Percentiles rank a stretch among this genome's conserved stretches.
These are phyloP conservation scores for Calonectria pauciramosa DNA, from an alignment of 2,329 filamentous ascomycete species.

Conservation along the genomic window DNA sequence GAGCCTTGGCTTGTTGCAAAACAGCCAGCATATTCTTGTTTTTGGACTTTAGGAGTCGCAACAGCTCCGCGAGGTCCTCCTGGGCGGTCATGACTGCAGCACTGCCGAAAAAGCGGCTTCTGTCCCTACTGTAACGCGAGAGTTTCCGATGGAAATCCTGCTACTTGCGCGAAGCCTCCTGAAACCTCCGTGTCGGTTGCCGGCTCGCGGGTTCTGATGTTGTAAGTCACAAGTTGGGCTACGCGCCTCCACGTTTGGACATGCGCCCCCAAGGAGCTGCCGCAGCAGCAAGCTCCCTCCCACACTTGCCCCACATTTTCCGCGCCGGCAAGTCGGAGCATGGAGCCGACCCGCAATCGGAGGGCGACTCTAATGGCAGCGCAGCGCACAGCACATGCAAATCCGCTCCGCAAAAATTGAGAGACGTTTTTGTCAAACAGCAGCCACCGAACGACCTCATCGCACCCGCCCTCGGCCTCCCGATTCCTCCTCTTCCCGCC, in stretches of 20 bases:
- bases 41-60: conserved; percentile 71
- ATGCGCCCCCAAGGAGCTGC: conserved; percentile 16
- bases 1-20: conserved; percentile 69
- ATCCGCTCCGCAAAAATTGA: conserved; percentile 4
- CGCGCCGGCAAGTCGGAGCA: conserved; percentile 26
- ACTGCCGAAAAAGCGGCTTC: neutral
- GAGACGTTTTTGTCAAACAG: neutral
- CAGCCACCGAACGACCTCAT: neutral
- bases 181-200: neutral
- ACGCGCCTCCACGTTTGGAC: conserved; percentile 27
- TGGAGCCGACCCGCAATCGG: conserved; percentile 40
- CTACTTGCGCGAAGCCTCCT: neutral
- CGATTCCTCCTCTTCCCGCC: neutral
- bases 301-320: conserved; percentile 31
- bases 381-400: conserved; percentile 29
- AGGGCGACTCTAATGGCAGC: conserved; percentile 18
- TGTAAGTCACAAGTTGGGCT: conserved; percentile 35
- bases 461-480: neutral
- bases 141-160: neutral
- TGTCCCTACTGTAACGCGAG: neutral
- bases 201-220: conserved; percentile 11
- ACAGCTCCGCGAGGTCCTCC: conserved; percentile 72
- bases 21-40: conserved; percentile 72
- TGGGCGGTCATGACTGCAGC: conserved; percentile 65
- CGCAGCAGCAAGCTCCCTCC: conserved; percentile 7